Evolutionary conservation across 2,329 filamentous ascomycete genomes (phyloP), one percentile per base, ranked within the genome.

Genomic region (Chaetomium globosum): DNA sequence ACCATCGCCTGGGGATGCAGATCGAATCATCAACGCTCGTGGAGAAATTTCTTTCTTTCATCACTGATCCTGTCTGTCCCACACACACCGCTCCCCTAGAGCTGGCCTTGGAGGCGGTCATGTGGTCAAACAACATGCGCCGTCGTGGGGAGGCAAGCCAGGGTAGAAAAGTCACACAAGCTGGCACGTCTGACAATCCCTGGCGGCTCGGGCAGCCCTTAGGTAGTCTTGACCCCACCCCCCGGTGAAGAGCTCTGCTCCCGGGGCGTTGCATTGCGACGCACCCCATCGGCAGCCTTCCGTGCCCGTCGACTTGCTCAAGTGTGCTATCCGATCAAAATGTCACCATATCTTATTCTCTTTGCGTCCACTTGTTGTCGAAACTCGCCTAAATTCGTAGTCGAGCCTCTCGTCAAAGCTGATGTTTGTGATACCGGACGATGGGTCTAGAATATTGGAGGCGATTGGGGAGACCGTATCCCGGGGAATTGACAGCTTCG

Each of bases 81-180:
- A n/a, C 39, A 43, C 59, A 65, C 65, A 67, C 65, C 65, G 63
- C 63, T 60, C 51, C 52, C 36, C 26, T 3, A 60, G 33, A 53
- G 36, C 28, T 19, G 31, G 28, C 30, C 30, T 39, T 52, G 51
- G 12, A 23, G 9, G 23, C 23, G 63, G 65, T 67, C 65, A 67
- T 65, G 62, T 67, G 65, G 61, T n/a, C 49, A 21, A 7, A n/a
- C 30, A 46, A 46, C 16, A 55, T 39, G 30, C 61, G 58, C 16
- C 62, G 21, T 55, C 55, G 21, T 23, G 26, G 55, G 26, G 55
- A 55, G 36, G 39, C 43, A 19, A 48, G 19, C 54, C 21, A 55
- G 55, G 55, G 57, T 59, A 5, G 19, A 36, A 31, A 13, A 49
- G 59, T 43, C 57, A n/a, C 7, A 31, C 30, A 55, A 21, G 39